phyloP scores from a whole-genome alignment of 441 rosid genomes.

The Capsella rubella region DNA sequence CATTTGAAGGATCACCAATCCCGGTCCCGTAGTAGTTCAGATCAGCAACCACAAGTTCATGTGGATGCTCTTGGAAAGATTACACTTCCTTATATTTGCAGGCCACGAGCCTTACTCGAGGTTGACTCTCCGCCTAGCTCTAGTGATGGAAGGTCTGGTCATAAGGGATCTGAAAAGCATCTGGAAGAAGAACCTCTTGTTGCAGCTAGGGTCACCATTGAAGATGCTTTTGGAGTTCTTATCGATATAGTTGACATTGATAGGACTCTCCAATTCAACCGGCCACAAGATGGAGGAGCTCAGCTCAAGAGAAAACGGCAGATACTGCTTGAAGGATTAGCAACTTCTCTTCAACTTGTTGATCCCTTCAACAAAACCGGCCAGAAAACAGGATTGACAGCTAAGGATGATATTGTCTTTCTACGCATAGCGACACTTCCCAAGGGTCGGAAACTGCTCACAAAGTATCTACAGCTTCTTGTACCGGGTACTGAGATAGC shows the following conservation, averaged over 20 bases:
- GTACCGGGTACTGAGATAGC: slow-evolving; percentile 87
- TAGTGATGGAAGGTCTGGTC: slow-evolving; percentile 57
- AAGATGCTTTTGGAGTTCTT: slow-evolving; percentile 68
- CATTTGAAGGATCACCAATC: slow-evolving; percentile 83
- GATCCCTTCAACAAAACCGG: slow-evolving; percentile 86
- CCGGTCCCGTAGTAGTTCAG: slow-evolving; percentile 76
- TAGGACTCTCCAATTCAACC: slow-evolving; percentile 62
- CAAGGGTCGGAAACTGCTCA: slow-evolving; percentile 76
- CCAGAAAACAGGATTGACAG: slow-evolving; percentile 59
- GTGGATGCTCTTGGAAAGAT: slow-evolving; percentile 67
- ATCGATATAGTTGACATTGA: slow-evolving; percentile 86
- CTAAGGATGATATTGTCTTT: slow-evolving; percentile 85
- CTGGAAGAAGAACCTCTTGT: slow-evolving; percentile 87
- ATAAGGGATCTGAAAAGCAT: slow-evolving; percentile 67
- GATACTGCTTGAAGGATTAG: slow-evolving; percentile 80
- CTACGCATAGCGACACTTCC: slow-evolving; percentile 80
- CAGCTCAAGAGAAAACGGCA: slow-evolving; percentile 83
- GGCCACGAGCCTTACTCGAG: slow-evolving; percentile 73
- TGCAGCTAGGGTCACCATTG: slow-evolving; percentile 84
- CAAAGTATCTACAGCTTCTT: slow-evolving; percentile 75
- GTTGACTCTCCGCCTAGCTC: slow-evolving; percentile 63
- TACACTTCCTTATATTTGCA: slow-evolving; percentile 59
- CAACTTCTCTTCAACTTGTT: slow-evolving; percentile 85
- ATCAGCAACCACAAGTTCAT: slow-evolving; percentile 65
- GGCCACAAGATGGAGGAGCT: slow-evolving; percentile 84